Base-by-base conservation (phyloP, 2,329 filamentous ascomycete species). In the Ophiostoma himal-ulmi region DNA sequence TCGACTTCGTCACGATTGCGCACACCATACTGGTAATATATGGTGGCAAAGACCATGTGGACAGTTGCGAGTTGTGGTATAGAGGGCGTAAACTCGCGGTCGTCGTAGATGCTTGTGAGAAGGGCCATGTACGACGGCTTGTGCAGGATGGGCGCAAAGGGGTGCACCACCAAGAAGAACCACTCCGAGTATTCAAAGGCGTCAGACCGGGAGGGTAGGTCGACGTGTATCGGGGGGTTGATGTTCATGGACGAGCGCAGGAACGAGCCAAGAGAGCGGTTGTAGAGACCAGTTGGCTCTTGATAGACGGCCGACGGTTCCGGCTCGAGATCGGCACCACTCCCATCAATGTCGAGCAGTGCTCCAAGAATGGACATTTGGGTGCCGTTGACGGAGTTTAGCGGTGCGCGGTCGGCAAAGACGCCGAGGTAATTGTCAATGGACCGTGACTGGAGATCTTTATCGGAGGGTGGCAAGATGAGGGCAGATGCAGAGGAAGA, bases 31-130 rank as follows among this genome's bases (percentile, higher is more conserved):
- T 96, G 91, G 74, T 91, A 92, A 76, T 89, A 89, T 75, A 94
- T 90, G 68, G 88, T 89, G 13, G 91, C 89, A 71, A 95, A 89
- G 60, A 95, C 85, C 87, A 94, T 92, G 78, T 94, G 90, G 0
- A 93, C 84, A 71, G 88, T 87, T 57, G 92, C 90, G 1, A 84
- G 83, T 76, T 95, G 89, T 1, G 90, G 84, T 0, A 85, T 78
- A 0, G 86, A 85, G 0, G 91, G 85, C 68, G 84, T 81, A 77
- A 89, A 91, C 70, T 77, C 81, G 20, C 85, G 82, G 69, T 93
- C 89, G 75, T 93, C 89, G 76, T 93, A 93, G 69, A 93, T 85
- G 72, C 86, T 84, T 7, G 82, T 82, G 74, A 90, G 80, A 87
- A 94, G 78, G 67, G 82, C 81, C 82, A 92, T 85, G 73, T 93